Conservation (phyloP, 176 grass and related monocot genomes). For the Aegilops sharonensis region DNA sequence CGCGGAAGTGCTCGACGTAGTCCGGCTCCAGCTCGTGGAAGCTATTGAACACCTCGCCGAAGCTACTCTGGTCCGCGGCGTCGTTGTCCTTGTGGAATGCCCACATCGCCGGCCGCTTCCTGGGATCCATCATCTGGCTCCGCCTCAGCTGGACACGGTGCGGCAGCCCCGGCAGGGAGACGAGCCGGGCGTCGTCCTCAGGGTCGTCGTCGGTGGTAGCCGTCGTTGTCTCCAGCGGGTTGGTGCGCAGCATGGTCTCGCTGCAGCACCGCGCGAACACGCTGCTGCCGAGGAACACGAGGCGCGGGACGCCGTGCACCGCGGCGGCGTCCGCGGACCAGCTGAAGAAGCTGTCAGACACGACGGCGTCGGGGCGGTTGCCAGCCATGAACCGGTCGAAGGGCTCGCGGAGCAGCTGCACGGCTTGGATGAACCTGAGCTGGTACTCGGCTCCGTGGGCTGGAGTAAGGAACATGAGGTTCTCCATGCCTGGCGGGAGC, state of each 20-base stretch:
- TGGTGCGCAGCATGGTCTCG: neutral
- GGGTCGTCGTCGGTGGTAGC: neutral
- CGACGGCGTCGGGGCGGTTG: neutral
- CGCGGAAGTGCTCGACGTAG: neutral
- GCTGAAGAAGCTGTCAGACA: neutral
- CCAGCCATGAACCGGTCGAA: neutral
- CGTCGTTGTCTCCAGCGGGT: neutral
- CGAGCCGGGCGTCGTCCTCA: neutral
- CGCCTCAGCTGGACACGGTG: neutral
- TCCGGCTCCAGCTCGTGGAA: neutral
- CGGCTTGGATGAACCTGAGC: neutral
- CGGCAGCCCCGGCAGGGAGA: neutral
- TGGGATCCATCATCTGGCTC: neutral
- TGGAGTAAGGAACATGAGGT: neutral
- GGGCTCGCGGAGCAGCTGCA: neutral
- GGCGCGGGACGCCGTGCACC: neutral
- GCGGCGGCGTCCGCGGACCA: neutral
- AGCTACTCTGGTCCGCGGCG: conserved; percentile 3
- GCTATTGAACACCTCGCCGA: neutral
- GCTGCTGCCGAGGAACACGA: neutral
- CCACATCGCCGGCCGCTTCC: neutral
- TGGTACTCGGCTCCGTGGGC: neutral
- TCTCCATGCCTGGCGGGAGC: neutral
- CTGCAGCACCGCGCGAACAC: neutral
- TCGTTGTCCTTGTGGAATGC: neutral